phyloP scores from a whole-genome alignment of 2,329 filamentous ascomycete genomes.

The Cercospora nicotianae region DNA sequence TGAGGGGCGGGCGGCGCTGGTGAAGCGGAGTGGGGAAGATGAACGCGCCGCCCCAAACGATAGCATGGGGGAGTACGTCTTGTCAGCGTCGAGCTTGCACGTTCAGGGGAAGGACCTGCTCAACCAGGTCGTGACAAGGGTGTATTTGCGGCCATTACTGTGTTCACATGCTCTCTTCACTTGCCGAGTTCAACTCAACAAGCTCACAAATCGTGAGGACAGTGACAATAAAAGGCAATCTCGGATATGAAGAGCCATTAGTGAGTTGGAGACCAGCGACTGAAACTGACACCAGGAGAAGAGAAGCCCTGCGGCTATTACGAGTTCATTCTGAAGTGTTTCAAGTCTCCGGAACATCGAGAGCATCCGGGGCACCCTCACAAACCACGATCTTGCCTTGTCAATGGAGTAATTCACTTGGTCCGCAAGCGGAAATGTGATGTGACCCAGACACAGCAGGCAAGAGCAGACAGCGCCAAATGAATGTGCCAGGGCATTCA shows the following conservation, averaged over 20 bases:
- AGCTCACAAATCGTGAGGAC: not conserved
- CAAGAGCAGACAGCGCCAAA: not conserved
- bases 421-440: not conserved
- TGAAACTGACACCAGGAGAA: not conserved
- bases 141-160: not conserved
- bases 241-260: not conserved
- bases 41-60: not conserved
- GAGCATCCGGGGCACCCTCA: not conserved
- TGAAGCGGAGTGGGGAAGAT: not conserved
- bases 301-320: not conserved
- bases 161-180: not conserved
- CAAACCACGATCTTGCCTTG: not conserved
- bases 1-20: not conserved
- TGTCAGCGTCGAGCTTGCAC: not conserved
- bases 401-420: not conserved
- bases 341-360: not conserved
- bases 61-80: not conserved
- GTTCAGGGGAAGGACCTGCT: not conserved
- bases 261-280: not conserved
- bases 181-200: not conserved
- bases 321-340: no score
- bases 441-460: not conserved
- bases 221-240: not conserved
- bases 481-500: not conserved
- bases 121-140: not conserved